These are phyloP conservation scores for Carex littledalei DNA, from an alignment of 176 grass and related monocot genomes.

Conservation along the genomic window DNA sequence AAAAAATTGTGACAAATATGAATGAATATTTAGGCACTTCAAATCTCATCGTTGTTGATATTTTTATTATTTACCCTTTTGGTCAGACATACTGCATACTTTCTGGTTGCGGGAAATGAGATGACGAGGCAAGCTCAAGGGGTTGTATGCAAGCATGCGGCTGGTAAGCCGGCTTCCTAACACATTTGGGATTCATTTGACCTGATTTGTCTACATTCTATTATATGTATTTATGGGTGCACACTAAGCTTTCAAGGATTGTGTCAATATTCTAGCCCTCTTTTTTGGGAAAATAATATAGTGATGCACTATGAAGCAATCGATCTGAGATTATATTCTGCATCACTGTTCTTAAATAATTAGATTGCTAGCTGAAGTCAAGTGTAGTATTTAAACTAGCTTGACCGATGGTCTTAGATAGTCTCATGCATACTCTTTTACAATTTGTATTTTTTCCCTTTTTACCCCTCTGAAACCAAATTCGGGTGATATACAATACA, in stretches of 20 bases:
- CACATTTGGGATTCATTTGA: slow-evolving; percentile 3
- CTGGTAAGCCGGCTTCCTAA: slow-evolving; percentile 32
- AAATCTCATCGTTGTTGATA: neutral
- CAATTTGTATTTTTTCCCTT: neutral
- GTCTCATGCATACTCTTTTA: neutral
- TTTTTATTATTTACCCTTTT: neutral
- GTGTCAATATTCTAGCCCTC: neutral
- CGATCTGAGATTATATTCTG: neutral
- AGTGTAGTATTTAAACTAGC: neutral
- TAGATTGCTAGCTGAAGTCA: slow-evolving; percentile 4
- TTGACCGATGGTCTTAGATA: neutral
- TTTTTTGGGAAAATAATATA: neutral
- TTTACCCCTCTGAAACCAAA: neutral
- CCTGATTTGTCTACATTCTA: neutral
- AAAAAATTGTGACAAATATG: neutral
- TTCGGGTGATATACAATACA: neutral
- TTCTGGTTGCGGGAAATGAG: slow-evolving; percentile 78
- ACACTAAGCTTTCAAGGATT: neutral
- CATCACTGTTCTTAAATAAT: neutral
- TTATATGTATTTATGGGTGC: neutral
- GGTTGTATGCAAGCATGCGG: slow-evolving; percentile 47
- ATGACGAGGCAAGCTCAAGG: slow-evolving; percentile 64
- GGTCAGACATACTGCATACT: slow-evolving; percentile 87
- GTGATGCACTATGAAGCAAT: neutral
- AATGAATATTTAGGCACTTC: neutral